A percentile compares a stretch with the other conserved stretches of the same genome.
These are phyloP conservation scores for Botryotinia globosa DNA, from an alignment of 2,329 filamentous ascomycete species.

Conservation along the genomic window DNA sequence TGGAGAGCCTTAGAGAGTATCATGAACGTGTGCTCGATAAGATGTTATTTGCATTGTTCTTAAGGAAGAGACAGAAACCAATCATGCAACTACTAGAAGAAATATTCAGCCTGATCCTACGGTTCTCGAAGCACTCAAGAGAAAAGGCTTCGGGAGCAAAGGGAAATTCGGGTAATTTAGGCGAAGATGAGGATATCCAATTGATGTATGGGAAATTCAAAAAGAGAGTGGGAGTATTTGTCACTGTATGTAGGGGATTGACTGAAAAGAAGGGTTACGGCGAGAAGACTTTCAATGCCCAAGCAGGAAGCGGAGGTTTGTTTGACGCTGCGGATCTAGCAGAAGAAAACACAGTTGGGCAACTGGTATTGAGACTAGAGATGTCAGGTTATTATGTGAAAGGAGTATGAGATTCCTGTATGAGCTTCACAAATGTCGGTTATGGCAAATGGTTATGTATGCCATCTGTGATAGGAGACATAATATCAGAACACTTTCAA, in stretches of 20 bases:
- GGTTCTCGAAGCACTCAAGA: constrained; percentile 58
- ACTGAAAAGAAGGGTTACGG: constrained; percentile 56
- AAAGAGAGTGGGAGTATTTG: constrained; percentile 71
- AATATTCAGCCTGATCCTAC: constrained; percentile 69
- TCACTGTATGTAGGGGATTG: constrained; percentile 67
- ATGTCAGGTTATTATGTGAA: constrained; percentile 63
- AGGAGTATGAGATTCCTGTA: constrained; percentile 6
- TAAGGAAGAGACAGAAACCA: constrained; percentile 72
- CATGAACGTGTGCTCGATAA: constrained; percentile 73
- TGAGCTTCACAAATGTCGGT: neutral
- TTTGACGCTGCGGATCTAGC: constrained; percentile 41
- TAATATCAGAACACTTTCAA: neutral
- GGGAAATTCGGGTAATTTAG: constrained; percentile 31
- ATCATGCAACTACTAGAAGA: constrained; percentile 72
- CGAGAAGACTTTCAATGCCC: constrained; percentile 36
- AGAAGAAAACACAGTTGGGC: constrained; percentile 61
- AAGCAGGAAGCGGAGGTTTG: constrained; percentile 34
- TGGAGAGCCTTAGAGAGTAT: constrained; percentile 63
- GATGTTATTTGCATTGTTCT: constrained; percentile 69
- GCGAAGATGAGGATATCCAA: constrained; percentile 41
- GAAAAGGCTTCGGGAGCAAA: constrained; percentile 41
- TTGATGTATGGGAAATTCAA: constrained; percentile 63
- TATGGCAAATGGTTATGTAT: neutral
- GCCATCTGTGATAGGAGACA: neutral
- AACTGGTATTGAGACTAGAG: constrained; percentile 67